Evolutionary conservation across 345 rosid genomes (phyloP).

Genomic region (Hevea brasiliensis): DNA sequence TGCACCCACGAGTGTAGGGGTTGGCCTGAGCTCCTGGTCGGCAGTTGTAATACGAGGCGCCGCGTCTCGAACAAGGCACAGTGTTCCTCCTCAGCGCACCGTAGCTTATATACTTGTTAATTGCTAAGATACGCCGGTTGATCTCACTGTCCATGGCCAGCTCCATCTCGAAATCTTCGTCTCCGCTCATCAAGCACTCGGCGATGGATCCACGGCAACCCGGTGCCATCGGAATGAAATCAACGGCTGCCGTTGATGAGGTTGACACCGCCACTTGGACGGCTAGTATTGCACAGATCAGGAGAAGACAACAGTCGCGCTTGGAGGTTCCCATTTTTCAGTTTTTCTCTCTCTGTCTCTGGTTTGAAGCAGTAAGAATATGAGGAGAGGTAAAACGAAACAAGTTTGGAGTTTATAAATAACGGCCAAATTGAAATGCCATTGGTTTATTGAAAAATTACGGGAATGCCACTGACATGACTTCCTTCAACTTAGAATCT

Average conservation of each 20-base stretch:
- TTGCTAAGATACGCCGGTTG: slow-evolving; percentile 26
- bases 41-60: slow-evolving; percentile 39
- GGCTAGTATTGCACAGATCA: slow-evolving; percentile 43
- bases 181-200: slow-evolving; percentile 25
- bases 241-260: slow-evolving; percentile 32
- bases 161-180: slow-evolving; percentile 20
- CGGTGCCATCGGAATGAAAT: slow-evolving; percentile 42
- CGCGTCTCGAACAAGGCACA: slow-evolving; percentile 37
- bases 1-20: slow-evolving; percentile 36
- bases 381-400: too few species aligned
- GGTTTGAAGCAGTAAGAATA: not conserved
- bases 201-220: slow-evolving; percentile 30
- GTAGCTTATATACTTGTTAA: slow-evolving; percentile 31
- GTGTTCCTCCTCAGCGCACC: slow-evolving; percentile 38
- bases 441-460: not conserved
- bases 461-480: slow-evolving; percentile 27
- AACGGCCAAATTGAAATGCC: not conserved
- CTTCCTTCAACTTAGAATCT: slow-evolving; percentile 10
- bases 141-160: slow-evolving; percentile 31
- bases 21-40: slow-evolving; percentile 36
- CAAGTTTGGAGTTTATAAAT: not conserved
- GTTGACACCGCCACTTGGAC: slow-evolving; percentile 37
- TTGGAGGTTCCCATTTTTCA: slow-evolving; percentile 36
- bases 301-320: slow-evolving; percentile 9
- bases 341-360: not conserved